phyloP scores from a whole-genome alignment of 129 eudicot genomes.

The Saussurea involucrata region DNA sequence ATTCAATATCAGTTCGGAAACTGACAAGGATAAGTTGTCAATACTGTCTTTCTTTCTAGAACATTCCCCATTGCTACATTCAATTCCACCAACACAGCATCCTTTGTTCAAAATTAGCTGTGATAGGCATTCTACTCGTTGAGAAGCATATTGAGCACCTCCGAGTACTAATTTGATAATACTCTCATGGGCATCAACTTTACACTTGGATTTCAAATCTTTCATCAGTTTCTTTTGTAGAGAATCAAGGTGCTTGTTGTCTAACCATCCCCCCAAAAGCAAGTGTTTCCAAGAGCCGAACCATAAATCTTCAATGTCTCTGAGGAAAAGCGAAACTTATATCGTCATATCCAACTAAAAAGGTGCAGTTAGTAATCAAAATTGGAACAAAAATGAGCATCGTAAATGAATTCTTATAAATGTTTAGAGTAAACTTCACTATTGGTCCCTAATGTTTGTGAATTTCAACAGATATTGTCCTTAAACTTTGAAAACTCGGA shows the following conservation, averaged over 20 bases:
- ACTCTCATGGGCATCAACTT: constrained; percentile 29
- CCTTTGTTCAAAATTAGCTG: constrained; percentile 55
- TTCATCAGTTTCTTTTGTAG: constrained; percentile 39
- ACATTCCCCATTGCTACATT: constrained; percentile 9
- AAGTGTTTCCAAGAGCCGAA: constrained; percentile 81
- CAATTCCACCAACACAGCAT: constrained; percentile 47
- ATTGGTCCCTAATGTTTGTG: no score
- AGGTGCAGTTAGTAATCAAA: background rate
- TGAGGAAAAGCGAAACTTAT: constrained; percentile 17
- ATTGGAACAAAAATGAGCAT: background rate
- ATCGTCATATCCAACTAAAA: background rate
- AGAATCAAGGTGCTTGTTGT: constrained; percentile 41
- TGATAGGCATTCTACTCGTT: constrained; percentile 36
- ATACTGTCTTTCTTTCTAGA: constrained; percentile 7
- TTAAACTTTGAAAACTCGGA: no score
- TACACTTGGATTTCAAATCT: constrained; percentile 36
- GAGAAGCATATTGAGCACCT: constrained; percentile 33
- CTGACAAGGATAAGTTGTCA: constrained; percentile 23
- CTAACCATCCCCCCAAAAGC: constrained; percentile 62
- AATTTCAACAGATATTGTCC: no score
- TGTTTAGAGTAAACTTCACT: no score
- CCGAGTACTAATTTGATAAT: constrained; percentile 39
- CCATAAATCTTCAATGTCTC: constrained; percentile 87
- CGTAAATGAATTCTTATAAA: no score
- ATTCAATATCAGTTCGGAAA: constrained; percentile 35